A percentile compares a stretch with the other conserved stretches of the same genome.
phyloP scores from a whole-genome alignment of 2,329 filamentous ascomycete species.

The Colletotrichum euphorbiae region DNA sequence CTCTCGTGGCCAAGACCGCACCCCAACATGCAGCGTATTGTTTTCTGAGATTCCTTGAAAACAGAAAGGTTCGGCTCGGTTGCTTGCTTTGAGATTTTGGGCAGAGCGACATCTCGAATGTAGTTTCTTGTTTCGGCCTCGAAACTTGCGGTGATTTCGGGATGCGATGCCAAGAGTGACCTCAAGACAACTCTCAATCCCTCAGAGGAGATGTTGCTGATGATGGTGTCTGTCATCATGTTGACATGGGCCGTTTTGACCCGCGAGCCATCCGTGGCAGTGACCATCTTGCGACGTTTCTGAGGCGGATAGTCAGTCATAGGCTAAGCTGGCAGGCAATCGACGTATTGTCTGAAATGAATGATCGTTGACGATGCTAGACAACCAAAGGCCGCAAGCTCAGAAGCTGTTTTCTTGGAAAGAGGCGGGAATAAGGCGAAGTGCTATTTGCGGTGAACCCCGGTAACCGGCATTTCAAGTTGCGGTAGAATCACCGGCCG shows the following conservation, averaged over 20 bases:
- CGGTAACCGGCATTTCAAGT: background rate
- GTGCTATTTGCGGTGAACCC: background rate
- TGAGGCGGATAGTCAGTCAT: background rate
- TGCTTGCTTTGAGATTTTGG: background rate
- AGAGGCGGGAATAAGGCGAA: background rate
- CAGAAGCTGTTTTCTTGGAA: too few relatives aligned
- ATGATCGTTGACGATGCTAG: too few relatives aligned
- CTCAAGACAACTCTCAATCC: slow-evolving; percentile 53
- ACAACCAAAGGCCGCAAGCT: too few relatives aligned
- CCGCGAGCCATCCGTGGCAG: slow-evolving; percentile 7
- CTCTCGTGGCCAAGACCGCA: slow-evolving; percentile 42
- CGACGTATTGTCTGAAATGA: too few relatives aligned
- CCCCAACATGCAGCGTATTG: slow-evolving; percentile 45
- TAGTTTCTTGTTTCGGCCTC: slow-evolving; percentile 47
- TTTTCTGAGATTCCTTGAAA: slow-evolving; percentile 38
- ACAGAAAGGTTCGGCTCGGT: background rate
- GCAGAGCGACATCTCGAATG: slow-evolving; percentile 41
- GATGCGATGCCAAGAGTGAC: slow-evolving; percentile 42
- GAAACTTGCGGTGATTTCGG: slow-evolving; percentile 48
- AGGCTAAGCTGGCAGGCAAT: too few relatives aligned
- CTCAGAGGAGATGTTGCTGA: slow-evolving; percentile 55
- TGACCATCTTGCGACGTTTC: background rate
- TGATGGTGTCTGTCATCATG: slow-evolving; percentile 59
- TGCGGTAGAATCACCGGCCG: background rate
- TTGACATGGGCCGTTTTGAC: slow-evolving; percentile 55